These are phyloP conservation scores for Candida maesae DNA, from an alignment of 805 yeast genomes.

Conservation along the genomic window DNA sequence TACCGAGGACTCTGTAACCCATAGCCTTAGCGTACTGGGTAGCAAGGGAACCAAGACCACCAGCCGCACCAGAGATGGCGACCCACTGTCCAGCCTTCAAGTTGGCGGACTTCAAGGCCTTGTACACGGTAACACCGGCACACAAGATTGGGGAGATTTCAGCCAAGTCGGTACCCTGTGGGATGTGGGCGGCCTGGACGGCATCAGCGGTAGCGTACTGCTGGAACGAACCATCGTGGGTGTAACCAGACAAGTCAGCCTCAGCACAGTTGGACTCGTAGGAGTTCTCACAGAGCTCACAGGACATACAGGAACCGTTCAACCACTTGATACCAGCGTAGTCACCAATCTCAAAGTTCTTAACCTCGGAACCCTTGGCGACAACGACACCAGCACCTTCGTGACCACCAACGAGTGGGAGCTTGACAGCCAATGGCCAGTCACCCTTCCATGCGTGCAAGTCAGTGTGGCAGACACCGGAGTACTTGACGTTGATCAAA, in stretches of 20 bases:
- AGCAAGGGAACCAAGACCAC: constrained; percentile 78
- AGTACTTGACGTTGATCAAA: constrained; percentile 62
- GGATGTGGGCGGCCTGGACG: constrained; percentile 59
- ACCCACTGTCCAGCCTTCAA: constrained; percentile 69
- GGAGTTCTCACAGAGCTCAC: constrained; percentile 60
- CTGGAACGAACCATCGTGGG: constrained; percentile 48
- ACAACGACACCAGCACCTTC: constrained; percentile 75
- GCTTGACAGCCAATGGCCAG: constrained; percentile 46
- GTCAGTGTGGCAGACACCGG: constrained; percentile 75
- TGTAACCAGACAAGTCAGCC: constrained; percentile 63
- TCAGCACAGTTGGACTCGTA: constrained; percentile 64
- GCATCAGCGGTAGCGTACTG: constrained; percentile 66
- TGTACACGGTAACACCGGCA: constrained; percentile 55
- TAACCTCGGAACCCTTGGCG: constrained; percentile 57
- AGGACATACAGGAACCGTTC: constrained; percentile 62
- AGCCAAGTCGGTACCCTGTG: constrained; percentile 56
- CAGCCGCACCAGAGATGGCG: constrained; percentile 75
- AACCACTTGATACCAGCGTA: constrained; percentile 69
- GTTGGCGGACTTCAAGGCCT: constrained; percentile 60
- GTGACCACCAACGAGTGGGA: constrained; percentile 71
- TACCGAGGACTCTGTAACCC: constrained; percentile 71
- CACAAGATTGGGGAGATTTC: constrained; percentile 49
- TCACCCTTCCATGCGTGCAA: constrained; percentile 53
- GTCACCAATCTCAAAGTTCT: constrained; percentile 61
- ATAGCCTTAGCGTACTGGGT: constrained; percentile 74